Evolutionary conservation across 345 rosid species (phyloP), one percentile per base, ranked within the genome.

Genomic region (Odontarrhena argentea): DNA sequence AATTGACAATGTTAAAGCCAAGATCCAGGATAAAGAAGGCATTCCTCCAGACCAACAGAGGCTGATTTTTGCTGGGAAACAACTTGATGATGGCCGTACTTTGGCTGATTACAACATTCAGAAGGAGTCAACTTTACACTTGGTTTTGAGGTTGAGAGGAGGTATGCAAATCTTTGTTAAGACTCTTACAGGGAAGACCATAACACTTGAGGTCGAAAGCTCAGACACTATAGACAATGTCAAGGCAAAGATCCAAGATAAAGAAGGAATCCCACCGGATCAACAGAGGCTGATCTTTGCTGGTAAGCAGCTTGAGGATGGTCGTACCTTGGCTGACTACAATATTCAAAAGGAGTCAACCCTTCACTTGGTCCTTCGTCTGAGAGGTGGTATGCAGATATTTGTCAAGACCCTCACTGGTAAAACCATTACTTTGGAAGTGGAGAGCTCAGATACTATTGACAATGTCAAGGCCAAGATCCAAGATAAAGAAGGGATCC

Each of bases 261-360:
- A 48, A 1, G 36, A 36, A 63, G 55, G 55, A 0, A 22, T 63
- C 22, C 36, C 4, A 2, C 67, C 56, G 7, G 9, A 63, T n/a
- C 56, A 36, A 1, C 46, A 35, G 18, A 48, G 55, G 1, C 36
- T 63, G 0, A 24, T 22, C n/a, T 63, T 48, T 24, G 45, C 38
- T 0, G 74, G 67, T 2, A 42, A 60, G 3, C 54, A 60, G 25
- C 67, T 69, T 1, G 60, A 69, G 9, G 74, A 60, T 44, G 54
- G 54, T 0, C 53, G 61, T 0, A 69, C 74, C 3, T 36, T 69
- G 6, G 74, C 38, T 0, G 63, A 62, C 4, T 70, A 70, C 68
- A 45, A 54, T 6, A 62, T 71, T 14, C 75, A 55, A 41, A 46
- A 55, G 2, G 51, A 46, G 1, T 63, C 75, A 8, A 62, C 63